Percentiles rank a stretch among this genome's conserved stretches.
These are phyloP conservation scores for Psilocybe subaeruginosa DNA, from an alignment of 768 basidiomycete species.

Conservation along the genomic window DNA sequence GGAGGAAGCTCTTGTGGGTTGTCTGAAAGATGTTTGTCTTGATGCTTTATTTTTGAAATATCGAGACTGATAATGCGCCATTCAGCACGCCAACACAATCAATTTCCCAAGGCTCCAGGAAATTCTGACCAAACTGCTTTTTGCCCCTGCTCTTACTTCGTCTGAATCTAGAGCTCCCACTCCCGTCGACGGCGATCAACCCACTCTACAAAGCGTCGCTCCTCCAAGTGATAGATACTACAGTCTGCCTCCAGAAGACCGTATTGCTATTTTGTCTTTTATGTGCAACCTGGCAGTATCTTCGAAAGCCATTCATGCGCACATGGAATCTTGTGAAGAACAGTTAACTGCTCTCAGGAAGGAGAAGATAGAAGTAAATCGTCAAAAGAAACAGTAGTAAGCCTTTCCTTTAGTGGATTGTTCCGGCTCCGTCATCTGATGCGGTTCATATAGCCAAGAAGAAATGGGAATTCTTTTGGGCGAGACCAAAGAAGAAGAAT, in stretches of 20 bases:
- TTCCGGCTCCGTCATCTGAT: conserved; percentile 4
- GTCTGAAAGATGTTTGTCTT: conserved; percentile 82
- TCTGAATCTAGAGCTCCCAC: conserved; percentile 53
- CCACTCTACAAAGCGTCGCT: conserved; percentile 44
- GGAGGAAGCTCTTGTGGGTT: conserved; percentile 90
- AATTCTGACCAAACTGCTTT: conserved; percentile 73
- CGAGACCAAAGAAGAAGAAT: conserved; percentile 54
- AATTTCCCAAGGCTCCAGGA: conserved; percentile 77
- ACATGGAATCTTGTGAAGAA: conserved; percentile 90
- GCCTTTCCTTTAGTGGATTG: conserved; percentile 26
- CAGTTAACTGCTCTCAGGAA: conserved; percentile 91
- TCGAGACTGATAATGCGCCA: conserved; percentile 1
- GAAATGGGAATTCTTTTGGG: conserved; percentile 70
- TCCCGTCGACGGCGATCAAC: conserved; percentile 34
- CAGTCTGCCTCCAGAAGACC: conserved; percentile 72
- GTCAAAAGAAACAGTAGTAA: conserved; percentile 86
- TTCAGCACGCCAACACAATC: conserved; percentile 71
- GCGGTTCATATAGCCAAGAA: conserved; percentile 52
- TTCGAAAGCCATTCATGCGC: conserved; percentile 83
- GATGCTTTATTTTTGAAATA: conserved; percentile 1
- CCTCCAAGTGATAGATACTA: conserved; percentile 74
- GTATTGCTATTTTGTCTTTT: conserved; percentile 85
- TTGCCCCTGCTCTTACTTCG: conserved; percentile 57
- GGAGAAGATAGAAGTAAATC: conserved; percentile 94
- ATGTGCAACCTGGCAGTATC: conserved; percentile 90